These are phyloP conservation scores for Plicaturopsis crispa DNA, from an alignment of 768 basidiomycete genomes.

Conservation along the genomic window DNA sequence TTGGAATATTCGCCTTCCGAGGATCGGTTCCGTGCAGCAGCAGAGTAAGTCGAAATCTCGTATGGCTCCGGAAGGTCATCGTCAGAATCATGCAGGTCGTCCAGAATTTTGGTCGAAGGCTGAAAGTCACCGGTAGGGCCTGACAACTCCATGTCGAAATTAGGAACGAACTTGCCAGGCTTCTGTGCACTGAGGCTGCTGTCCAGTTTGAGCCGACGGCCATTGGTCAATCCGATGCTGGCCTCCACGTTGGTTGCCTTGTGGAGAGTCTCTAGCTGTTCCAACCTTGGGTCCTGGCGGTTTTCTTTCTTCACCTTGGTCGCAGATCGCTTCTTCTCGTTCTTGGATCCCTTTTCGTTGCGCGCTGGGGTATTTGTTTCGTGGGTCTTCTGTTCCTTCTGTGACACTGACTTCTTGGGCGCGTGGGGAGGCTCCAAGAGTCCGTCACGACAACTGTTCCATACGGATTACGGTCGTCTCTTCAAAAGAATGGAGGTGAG, in stretches of 20 bases:
- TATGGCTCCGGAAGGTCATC: constrained; percentile 25
- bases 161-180: constrained; percentile 31
- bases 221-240: constrained; percentile 28
- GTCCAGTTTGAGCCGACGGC: constrained; percentile 39
- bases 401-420: constrained; percentile 26
- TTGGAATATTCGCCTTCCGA: constrained; percentile 33
- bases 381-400: background rate
- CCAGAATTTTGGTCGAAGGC: constrained; percentile 26
- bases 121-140: constrained; percentile 24
- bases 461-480: too few relatives aligned
- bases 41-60: constrained; percentile 14
- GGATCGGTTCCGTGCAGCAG: constrained; percentile 11
- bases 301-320: constrained; percentile 16
- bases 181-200: too few relatives aligned
- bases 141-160: constrained; percentile 46
- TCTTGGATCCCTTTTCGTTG: background rate
- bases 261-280: constrained; percentile 36
- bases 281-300: constrained; percentile 21
- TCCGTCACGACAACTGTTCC: constrained; percentile 65
- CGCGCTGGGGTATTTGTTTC: constrained; percentile 3
- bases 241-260: constrained; percentile 32
- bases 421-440: constrained; percentile 40
- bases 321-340: constrained; percentile 3
- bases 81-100: constrained; percentile 35
- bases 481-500: too few relatives aligned